These are phyloP conservation scores for Eucalyptus viminalis DNA, from an alignment of 345 rosid species.

Conservation along the genomic window DNA sequence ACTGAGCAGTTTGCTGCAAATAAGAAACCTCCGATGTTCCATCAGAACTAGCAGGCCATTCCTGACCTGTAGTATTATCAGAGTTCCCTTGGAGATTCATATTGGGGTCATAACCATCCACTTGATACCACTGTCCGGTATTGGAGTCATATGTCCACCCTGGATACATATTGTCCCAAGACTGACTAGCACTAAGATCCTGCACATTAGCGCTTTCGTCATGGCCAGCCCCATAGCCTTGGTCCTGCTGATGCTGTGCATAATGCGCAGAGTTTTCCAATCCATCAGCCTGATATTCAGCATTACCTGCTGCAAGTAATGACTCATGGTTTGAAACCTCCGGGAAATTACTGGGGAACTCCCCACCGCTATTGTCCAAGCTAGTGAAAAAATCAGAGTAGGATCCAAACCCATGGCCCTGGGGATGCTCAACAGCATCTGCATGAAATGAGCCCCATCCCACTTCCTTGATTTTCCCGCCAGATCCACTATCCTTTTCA, in stretches of 20 bases:
- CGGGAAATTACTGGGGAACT: constrained; percentile 19
- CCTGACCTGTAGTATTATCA: constrained; percentile 13
- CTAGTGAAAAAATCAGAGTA: constrained; percentile 69
- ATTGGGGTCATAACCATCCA: constrained; percentile 26
- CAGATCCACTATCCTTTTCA: constrained; percentile 19
- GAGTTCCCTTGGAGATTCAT: constrained; percentile 17
- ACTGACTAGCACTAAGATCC: constrained; percentile 35
- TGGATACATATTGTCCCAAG: constrained; percentile 81
- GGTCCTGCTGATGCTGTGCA: constrained; percentile 19
- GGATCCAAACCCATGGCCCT: constrained; percentile 48
- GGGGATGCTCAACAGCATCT: constrained; percentile 28
- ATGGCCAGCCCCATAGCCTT: constrained; percentile 10
- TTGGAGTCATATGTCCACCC: constrained; percentile 79
- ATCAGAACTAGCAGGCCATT: constrained; percentile 28
- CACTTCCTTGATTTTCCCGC: constrained; percentile 53
- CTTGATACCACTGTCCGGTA: constrained; percentile 80
- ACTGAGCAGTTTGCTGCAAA: constrained; percentile 49
- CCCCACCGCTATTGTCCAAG: constrained; percentile 23
- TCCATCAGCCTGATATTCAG: constrained; percentile 1
- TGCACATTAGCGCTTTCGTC: constrained; percentile 27
- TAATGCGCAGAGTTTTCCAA: constrained; percentile 20
- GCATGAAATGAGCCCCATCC: constrained; percentile 84
- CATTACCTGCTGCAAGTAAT: constrained; percentile 1
- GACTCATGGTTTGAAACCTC: constrained; percentile 7
- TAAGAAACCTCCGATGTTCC: constrained; percentile 40